phyloP scores from a whole-genome alignment of 306 rosid species.

The Senna siamea region DNA sequence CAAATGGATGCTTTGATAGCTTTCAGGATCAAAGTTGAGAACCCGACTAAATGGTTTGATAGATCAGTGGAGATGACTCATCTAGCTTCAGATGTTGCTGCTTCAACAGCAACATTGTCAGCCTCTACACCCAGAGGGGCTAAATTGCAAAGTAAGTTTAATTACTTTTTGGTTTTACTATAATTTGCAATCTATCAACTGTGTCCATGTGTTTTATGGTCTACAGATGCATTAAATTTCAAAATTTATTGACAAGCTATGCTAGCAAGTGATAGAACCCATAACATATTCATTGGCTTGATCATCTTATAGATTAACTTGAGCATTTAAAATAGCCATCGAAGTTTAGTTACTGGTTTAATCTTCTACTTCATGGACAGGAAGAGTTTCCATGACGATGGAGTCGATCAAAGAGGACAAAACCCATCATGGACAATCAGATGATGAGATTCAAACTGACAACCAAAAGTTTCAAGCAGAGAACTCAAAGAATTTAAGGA shows the following conservation, averaged over 20 bases:
- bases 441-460: constrained; percentile 10
- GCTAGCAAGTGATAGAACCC: not conserved
- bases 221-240: not conserved
- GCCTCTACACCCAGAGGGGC: constrained; percentile 55
- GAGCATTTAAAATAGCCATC: not conserved
- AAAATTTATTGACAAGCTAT: not conserved
- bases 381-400: constrained; percentile 38
- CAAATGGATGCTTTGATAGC: constrained; percentile 82
- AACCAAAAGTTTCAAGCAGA: constrained; percentile 27
- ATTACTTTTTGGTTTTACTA: not conserved
- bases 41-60: constrained; percentile 44
- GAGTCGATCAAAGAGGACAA: constrained; percentile 56
- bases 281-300: not conserved
- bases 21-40: constrained; percentile 69
- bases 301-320: not conserved
- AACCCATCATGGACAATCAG: constrained; percentile 36
- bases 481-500: constrained; percentile 16
- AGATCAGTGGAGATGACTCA: constrained; percentile 55
- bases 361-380: constrained; percentile 40
- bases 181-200: not conserved
- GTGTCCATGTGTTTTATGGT: not conserved
- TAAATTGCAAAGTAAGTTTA: constrained; percentile 45
- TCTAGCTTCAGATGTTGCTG: constrained; percentile 59
- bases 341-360: not conserved
- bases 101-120: constrained; percentile 52